A percentile compares a stretch with the other conserved stretches of the same genome.
These are phyloP conservation scores for Pseudomicrostroma phylloplanum DNA, from an alignment of 1,284 basidiomycete genomes.

Conservation along the genomic window DNA sequence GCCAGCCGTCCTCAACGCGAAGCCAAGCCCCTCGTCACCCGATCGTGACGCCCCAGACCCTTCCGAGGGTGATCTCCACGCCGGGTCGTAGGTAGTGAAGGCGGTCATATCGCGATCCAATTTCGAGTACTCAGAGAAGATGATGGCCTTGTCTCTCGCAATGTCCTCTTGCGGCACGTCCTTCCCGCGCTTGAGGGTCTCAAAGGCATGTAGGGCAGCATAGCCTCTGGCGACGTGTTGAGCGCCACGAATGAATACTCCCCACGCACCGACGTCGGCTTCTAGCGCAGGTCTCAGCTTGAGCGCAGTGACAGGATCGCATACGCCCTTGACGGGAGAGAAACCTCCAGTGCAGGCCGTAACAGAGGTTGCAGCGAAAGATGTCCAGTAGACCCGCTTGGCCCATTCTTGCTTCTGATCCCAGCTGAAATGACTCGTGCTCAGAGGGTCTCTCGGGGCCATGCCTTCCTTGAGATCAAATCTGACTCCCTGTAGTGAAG, in stretches of 20 bases:
- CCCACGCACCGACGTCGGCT: slow-evolving; percentile 31
- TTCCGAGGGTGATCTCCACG: slow-evolving; percentile 17
- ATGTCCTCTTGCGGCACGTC: slow-evolving; percentile 15
- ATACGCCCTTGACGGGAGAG: slow-evolving; percentile 24
- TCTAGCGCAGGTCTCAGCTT: slow-evolving; percentile 27
- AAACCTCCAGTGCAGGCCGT: slow-evolving; percentile 40
- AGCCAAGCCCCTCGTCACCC: slow-evolving; percentile 9
- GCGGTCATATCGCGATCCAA: slow-evolving; percentile 37
- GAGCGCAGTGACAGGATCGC: slow-evolving; percentile 30
- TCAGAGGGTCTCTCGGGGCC: slow-evolving; percentile 15
- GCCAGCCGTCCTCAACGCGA: slow-evolving; percentile 28
- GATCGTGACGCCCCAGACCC: neutral
- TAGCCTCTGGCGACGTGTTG: slow-evolving; percentile 37
- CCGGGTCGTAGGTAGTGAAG: slow-evolving; percentile 30
- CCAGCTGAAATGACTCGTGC: slow-evolving; percentile 25
- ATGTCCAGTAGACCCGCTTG: slow-evolving; percentile 33
- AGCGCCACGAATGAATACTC: slow-evolving; percentile 33
- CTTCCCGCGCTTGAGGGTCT: slow-evolving; percentile 21
- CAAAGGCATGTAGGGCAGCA: slow-evolving; percentile 31
- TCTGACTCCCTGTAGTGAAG: slow-evolving; percentile 27
- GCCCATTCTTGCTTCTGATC: slow-evolving; percentile 39
- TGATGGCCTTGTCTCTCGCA: slow-evolving; percentile 24
- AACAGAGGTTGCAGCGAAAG: slow-evolving; percentile 33
- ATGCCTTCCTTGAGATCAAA: slow-evolving; percentile 13
- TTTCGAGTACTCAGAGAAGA: slow-evolving; percentile 36